phyloP scores from a whole-genome alignment of 129 eudicot species.

The Oenanthe sinensis region DNA sequence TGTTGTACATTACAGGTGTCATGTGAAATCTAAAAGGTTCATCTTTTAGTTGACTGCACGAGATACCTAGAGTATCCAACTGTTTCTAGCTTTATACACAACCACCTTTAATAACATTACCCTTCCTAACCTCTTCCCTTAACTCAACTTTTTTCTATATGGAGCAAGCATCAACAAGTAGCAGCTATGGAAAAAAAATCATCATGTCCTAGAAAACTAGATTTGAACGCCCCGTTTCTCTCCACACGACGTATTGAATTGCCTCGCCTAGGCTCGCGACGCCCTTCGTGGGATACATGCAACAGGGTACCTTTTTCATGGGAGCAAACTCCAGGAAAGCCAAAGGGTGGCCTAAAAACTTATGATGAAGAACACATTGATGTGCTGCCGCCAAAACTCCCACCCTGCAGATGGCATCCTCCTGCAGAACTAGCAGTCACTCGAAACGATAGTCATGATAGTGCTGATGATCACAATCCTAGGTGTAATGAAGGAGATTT shows the following conservation, averaged over 20 bases:
- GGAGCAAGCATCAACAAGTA: slow-evolving; percentile 22
- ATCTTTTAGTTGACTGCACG: slow-evolving; percentile 11
- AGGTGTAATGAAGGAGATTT: slow-evolving; percentile 13
- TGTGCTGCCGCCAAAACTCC: slow-evolving; percentile 2
- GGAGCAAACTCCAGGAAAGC: slow-evolving; percentile 10
- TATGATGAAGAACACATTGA: neutral
- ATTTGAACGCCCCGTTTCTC: slow-evolving; percentile 56
- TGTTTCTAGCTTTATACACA: slow-evolving; percentile 1
- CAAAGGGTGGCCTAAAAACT: neutral
- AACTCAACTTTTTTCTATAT: slow-evolving; percentile 1
- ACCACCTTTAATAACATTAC: slow-evolving; percentile 1
- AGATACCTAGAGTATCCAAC: slow-evolving; percentile 15
- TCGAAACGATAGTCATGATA: slow-evolving; percentile 12
- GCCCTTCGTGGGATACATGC: slow-evolving; percentile 27
- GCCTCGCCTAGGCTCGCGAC: slow-evolving; percentile 7
- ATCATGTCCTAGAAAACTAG: slow-evolving; percentile 40
- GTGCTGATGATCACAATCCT: slow-evolving; percentile 17
- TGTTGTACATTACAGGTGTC: neutral
- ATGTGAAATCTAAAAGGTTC: neutral
- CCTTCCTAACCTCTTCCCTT: neutral
- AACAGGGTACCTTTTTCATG: slow-evolving; percentile 16
- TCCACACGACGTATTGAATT: slow-evolving; percentile 37
- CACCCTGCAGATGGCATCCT: slow-evolving; percentile 8
- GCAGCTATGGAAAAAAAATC: slow-evolving; percentile 28
- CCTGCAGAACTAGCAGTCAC: slow-evolving; percentile 45